Evolutionary conservation across 805 yeast species (phyloP), one percentile per base, ranked within the genome.

Genomic region (Ogataea kodamae): DNA sequence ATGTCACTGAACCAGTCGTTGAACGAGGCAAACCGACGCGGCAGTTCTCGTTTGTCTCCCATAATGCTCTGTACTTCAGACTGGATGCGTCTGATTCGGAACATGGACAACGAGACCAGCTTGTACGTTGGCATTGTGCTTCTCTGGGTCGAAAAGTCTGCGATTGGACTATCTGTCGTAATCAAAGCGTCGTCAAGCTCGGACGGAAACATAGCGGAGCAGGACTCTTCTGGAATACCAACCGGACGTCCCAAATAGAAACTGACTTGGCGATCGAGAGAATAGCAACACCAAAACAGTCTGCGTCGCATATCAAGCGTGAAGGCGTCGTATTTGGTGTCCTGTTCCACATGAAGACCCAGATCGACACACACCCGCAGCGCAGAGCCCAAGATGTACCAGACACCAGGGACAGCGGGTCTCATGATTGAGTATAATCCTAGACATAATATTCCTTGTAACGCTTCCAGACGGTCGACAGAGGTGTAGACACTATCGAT

Each of bases 351-450:
- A 56, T 88, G 96, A 6, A 88, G 64, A 1, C 95, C 96, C 40
- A 88, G 57, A 57, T 88, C 96, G 18, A 87, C 85, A 47, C 90
- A 78, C 30, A 85, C 58, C 40, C 96, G 68, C 30, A 86, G 58
- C 0, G 90, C 88, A 2, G 85, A 74, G 0, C 96, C 96, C 43
- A 85, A 62, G 4, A 83, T 76, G 54, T 85, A 85, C 97, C 97
- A 88, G n/a, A 85, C 86, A 3, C 95, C 92, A 0, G 96, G 95
- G 9, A 75, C 74, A 1, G 90, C 79, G 0, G 96, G 96, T 37
- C 95, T 69, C 95, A 88, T 86, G 20, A 81, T 68, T 1, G 94
- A 76, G 52, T 82, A 88, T 4, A 80, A 52, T 0, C 90, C 76
- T 25, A 83, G 60, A 9, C 85, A 62, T 11, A 88, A 54, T 9